phyloP scores from a whole-genome alignment of 139 green algal genomes.

The Chlorella sorokiniana region DNA sequence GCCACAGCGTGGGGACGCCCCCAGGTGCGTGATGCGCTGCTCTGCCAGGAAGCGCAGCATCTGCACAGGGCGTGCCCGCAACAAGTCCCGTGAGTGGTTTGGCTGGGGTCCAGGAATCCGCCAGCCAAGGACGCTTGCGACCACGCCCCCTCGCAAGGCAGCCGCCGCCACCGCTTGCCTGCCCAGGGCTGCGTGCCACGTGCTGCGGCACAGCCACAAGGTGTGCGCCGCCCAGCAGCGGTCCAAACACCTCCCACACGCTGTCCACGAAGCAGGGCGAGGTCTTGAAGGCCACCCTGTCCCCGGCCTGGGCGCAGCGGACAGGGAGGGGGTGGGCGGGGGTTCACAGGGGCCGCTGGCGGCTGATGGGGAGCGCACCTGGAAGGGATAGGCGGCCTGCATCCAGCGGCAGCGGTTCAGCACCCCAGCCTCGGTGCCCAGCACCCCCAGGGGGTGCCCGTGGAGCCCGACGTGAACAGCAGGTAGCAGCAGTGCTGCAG shows the following conservation, averaged over 20 bases:
- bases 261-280: conserved; percentile 64
- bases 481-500: conserved; percentile 47
- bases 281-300: conserved; percentile 56
- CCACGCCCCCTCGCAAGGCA: background rate
- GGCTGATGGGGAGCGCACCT: background rate
- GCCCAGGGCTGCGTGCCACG: background rate
- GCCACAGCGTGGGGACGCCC: conserved; percentile 49
- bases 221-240: conserved; percentile 48
- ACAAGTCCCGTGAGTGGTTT: too few relatives aligned
- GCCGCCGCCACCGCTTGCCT: background rate
- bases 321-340: background rate
- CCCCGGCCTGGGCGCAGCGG: background rate
- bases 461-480: conserved; percentile 74
- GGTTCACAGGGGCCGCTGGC: background rate
- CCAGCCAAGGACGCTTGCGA: background rate
- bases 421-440: conserved; percentile 55
- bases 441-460: conserved; percentile 63
- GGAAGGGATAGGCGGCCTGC: conserved; percentile 39
- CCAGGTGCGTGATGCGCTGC: conserved; percentile 60
- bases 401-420: conserved; percentile 66
- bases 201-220: conserved; percentile 19
- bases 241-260: conserved; percentile 65
- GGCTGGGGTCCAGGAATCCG: too few relatives aligned
- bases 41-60: conserved; percentile 43
- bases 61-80: conserved; percentile 2